Evolutionary conservation across 495 filamentous ascomycete genomes (phyloP), one percentile per base, ranked within the genome.

Genomic region (Penicillium egyptiacum): DNA sequence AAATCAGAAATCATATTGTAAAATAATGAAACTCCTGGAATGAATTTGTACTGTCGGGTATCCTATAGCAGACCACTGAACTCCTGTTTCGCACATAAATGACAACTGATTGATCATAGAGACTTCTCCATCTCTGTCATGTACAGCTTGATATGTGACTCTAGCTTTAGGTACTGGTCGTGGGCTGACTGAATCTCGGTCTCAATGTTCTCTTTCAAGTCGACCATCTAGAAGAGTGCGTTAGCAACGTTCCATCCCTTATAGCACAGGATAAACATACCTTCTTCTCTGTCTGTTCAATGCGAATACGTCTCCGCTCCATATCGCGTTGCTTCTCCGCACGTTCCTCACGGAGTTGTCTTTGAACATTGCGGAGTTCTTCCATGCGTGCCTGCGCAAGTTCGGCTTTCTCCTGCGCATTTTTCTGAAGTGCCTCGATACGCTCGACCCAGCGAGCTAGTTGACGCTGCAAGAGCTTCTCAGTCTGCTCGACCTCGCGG

Each of bases 251-350:
- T 11, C 41, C 39, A 22, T 25, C 17, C 41, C 22, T 3, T 25
- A 39, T 22, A 14, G 22, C 1, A 12, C 2, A 17, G 16, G 12
- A 7, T 2, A 39, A 51, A 65, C 79, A 58, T 81, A 92, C 92
- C 89, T 98, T 96, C 79, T 96, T 97, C 83, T 97, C 94, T 31
- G 90, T 96, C 79, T 96, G 91, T 76, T 98, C 93, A 58, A 98
- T 98, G 51, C 91, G 75, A 10, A 97, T 91, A 60, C 90, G 83
- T 70, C 92, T 81, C 66, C 84, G 83, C 77, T 98, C 94, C 76
- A 98, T 94, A 68, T 97, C 94, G 20, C 86, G 83, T 35, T 87
- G 86, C 74, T 93, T 93, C 50, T 90, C 90, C 0, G 80, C 79
- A 59, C 91, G 80, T 79, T 98, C 95, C 57, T 94, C 89, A 0